phyloP scores from a whole-genome alignment of 208 protist genomes.

The Crithidia brevicula region DNA sequence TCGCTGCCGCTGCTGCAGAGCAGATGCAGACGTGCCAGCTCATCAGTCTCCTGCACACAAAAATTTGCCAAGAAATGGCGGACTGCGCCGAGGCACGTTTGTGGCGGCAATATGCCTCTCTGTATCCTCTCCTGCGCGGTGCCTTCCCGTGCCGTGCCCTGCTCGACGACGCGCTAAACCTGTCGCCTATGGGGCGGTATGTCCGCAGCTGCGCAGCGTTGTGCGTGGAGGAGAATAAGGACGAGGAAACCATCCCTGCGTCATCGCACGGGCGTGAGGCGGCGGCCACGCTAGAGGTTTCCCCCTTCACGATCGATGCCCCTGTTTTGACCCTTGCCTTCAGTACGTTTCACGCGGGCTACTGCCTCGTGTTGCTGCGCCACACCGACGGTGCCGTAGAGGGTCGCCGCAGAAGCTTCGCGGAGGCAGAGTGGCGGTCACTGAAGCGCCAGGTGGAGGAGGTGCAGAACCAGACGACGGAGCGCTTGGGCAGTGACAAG shows the following conservation, averaged over 20 bases:
- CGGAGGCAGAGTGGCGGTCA: constrained; percentile 19
- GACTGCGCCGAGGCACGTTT: constrained; percentile 23
- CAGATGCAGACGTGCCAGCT: constrained; percentile 29
- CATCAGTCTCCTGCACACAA: constrained; percentile 10
- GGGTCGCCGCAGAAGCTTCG: constrained; percentile 34
- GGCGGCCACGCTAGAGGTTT: constrained; percentile 4
- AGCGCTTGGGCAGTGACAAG: constrained; percentile 16
- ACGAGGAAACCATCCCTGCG: not conserved
- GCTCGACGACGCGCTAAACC: not conserved
- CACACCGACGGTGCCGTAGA: constrained; percentile 56
- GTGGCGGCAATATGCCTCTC: constrained; percentile 19
- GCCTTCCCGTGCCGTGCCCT: constrained; percentile 7
- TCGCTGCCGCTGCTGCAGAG: constrained; percentile 37
- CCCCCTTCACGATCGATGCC: constrained; percentile 25
- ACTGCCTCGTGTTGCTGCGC: constrained; percentile 56
- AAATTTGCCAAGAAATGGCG: constrained; percentile 21
- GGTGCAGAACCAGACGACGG: constrained; percentile 15
- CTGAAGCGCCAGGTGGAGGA: constrained; percentile 28
- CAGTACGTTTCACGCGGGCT: not conserved
- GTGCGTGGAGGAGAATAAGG: constrained; percentile 22
- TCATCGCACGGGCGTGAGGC: constrained; percentile 7
- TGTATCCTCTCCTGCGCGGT: constrained; percentile 16
- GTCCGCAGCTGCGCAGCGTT: constrained; percentile 22
- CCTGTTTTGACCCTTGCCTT: constrained; percentile 32
- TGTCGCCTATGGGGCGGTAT: constrained; percentile 29